Percentiles rank a stretch among this genome's conserved stretches.
These are phyloP conservation scores for Collybia mongolica DNA, from an alignment of 768 basidiomycete species.

Conservation along the genomic window DNA sequence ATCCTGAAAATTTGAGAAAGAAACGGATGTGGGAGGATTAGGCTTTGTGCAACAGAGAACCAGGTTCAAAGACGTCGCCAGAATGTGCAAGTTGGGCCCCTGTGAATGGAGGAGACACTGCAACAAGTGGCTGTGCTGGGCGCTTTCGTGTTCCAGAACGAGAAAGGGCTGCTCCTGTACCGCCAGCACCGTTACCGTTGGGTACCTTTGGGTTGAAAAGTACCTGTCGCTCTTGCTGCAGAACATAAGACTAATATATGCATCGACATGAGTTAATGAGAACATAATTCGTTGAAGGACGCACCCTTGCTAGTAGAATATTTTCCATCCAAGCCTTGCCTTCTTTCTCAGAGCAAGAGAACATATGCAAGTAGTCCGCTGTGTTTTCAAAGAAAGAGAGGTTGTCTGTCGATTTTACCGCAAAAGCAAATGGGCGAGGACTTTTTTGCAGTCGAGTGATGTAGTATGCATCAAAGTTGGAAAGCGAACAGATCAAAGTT, in stretches of 20 bases:
- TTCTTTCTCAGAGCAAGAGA: conserved; percentile 74
- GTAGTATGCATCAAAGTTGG: conserved; percentile 86
- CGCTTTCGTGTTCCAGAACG: conserved; percentile 39
- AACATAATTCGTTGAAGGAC: conserved; percentile 20
- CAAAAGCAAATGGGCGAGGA: conserved; percentile 84
- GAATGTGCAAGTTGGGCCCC: conserved; percentile 21
- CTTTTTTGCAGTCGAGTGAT: conserved; percentile 76
- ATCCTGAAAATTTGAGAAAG: not conserved
- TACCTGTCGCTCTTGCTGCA: conserved; percentile 77
- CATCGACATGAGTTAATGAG: conserved; percentile 9
- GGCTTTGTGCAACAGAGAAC: conserved; percentile 63
- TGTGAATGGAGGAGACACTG: conserved; percentile 37
- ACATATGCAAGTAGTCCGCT: conserved; percentile 84
- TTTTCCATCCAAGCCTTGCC: conserved; percentile 78
- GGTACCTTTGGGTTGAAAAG: conserved; percentile 46
- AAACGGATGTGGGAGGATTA: conserved; percentile 16
- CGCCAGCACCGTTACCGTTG: conserved; percentile 23
- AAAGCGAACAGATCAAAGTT: conserved; percentile 75
- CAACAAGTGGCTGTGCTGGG: conserved; percentile 27
- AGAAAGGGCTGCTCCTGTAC: conserved; percentile 23
- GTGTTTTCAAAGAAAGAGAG: conserved; percentile 84
- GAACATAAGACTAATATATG: conserved; percentile 67
- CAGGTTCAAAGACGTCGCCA: conserved; percentile 64
- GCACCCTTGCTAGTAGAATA: conserved; percentile 79
- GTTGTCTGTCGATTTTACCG: conserved; percentile 87